Conservation (phyloP, 257 asterid genomes). For the Salvia hispanica region DNA sequence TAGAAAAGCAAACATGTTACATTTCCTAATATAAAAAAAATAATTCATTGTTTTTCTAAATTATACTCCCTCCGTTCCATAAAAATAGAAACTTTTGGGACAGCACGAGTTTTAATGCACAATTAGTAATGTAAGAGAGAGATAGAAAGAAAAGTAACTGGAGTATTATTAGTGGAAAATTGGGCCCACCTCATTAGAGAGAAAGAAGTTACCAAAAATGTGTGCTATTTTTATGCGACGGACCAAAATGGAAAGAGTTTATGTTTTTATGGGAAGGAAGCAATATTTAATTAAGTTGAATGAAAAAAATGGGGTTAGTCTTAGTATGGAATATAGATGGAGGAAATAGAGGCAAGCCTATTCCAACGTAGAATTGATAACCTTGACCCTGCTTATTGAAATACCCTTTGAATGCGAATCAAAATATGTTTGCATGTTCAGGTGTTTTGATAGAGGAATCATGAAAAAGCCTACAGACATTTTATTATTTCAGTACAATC, state of each 20-base stretch:
- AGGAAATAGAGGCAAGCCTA: neutral
- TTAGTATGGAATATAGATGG: neutral
- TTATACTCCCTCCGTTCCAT: neutral
- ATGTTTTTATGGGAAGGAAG: no score
- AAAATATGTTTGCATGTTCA: neutral
- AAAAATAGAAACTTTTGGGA: no score
- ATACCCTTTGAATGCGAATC: neutral
- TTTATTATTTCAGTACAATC: conserved; percentile 2
- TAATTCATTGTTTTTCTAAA: neutral
- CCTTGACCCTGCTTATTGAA: neutral
- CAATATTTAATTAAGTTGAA: neutral
- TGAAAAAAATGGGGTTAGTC: neutral
- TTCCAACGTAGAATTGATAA: neutral
- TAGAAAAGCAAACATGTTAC: neutral
- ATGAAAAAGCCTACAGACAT: neutral
- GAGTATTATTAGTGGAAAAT: no score
- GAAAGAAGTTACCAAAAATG: no score
- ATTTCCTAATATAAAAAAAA: neutral
- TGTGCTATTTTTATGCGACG: no score
- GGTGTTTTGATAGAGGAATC: conserved; percentile 14
- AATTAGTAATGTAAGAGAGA: no score
- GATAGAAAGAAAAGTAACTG: no score
- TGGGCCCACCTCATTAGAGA: no score
- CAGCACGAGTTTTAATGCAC: no score
- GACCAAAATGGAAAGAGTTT: no score